Conservation (phyloP, 1,284 basidiomycete species). For the Coniophora puteana region DNA sequence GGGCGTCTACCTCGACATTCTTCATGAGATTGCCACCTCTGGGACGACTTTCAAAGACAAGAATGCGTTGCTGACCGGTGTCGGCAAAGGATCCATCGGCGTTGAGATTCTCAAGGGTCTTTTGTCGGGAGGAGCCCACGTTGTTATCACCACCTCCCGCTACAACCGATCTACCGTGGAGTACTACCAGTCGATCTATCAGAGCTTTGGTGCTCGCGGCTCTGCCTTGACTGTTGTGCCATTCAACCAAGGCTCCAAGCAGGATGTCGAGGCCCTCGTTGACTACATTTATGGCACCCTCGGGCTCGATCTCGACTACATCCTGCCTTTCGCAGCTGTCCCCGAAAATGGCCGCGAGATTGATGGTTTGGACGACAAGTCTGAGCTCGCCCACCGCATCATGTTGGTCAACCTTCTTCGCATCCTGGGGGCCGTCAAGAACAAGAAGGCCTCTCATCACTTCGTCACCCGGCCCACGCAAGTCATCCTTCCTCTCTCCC, state of each 20-base stretch:
- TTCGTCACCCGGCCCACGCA: slow-evolving; percentile 98
- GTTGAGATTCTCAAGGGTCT: slow-evolving; percentile 97
- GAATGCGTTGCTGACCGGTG: slow-evolving; percentile 96
- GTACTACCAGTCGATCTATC: slow-evolving; percentile 98
- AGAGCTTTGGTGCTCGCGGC: slow-evolving; percentile 91
- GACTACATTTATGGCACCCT: slow-evolving; percentile 98
- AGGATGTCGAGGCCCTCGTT: slow-evolving; percentile 95
- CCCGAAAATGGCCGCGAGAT: slow-evolving; percentile 99
- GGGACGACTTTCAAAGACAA: slow-evolving; percentile 99
- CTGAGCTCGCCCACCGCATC: slow-evolving; percentile 96
- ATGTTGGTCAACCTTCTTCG: slow-evolving; percentile 95
- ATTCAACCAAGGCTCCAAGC: slow-evolving; percentile 98
- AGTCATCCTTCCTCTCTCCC: slow-evolving; percentile 95
- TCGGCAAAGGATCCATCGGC: slow-evolving; percentile 96
- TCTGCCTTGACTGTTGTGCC: slow-evolving; percentile 96
- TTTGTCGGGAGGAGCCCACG: slow-evolving; percentile 92
- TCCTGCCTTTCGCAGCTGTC: slow-evolving; percentile 96
- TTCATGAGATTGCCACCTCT: slow-evolving; percentile 97
- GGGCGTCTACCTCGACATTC: slow-evolving; percentile 91
- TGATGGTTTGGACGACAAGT: slow-evolving; percentile 94
- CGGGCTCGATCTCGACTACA: slow-evolving; percentile 95
- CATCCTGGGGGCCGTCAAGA: slow-evolving; percentile 94
- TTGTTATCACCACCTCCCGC: slow-evolving; percentile 95
- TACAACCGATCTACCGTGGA: slow-evolving; percentile 94
- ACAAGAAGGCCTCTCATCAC: slow-evolving; percentile 93